Base-by-base conservation (phyloP, 768 basidiomycete species). In the Stropharia rugosoannulata region DNA sequence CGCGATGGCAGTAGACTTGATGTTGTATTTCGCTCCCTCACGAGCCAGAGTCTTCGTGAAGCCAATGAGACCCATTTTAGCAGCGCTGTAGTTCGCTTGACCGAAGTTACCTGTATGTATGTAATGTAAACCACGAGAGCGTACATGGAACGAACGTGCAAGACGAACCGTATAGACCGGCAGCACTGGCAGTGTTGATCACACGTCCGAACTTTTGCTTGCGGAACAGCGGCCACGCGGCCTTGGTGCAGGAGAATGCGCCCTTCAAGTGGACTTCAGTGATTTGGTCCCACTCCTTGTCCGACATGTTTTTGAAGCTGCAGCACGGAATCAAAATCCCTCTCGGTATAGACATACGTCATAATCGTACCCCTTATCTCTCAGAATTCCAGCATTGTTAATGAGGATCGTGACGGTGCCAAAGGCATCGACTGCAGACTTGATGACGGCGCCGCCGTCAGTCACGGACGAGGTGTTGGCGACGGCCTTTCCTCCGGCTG, bases 291-390 rank as follows among this genome's bases (percentile, higher is more conserved):
- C 90, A 96, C 64, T 98, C 95, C 66, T 86, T 82, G 70, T 98
- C 95, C 0, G 92, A 78, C 93, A 99, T 97, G 73, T 95, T 97
- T 80, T 93, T 96, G 81, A 99, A 95, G 16, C 91, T 93, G 60
- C 6, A 11, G 42, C 54, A 25, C 59, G 38, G 27, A 16, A 51
- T 41, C 51, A 57, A 37, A 36, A 36, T n/a, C 7, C 11, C 15
- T 38, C 25, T 38, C n/a, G 27, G 22, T n/a, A 2, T 27, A 10
- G 40, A 11, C 36, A 13, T 40, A 43, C 45, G 9, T 13, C 32
- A 29, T n/a, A 12, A 42, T 57, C 41, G 12, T 48, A 90, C 89
- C 86, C 87, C 68, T 83, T 90, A 67, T 89, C 90, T 47, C 91
- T 79, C 53, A 94, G 71, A 55, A 97, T 93, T 35, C 95, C 95